Evolutionary conservation across 257 asterid genomes (phyloP), one percentile per base, ranked within the genome.

Genomic region (Rauvolfia tetraphylla): DNA sequence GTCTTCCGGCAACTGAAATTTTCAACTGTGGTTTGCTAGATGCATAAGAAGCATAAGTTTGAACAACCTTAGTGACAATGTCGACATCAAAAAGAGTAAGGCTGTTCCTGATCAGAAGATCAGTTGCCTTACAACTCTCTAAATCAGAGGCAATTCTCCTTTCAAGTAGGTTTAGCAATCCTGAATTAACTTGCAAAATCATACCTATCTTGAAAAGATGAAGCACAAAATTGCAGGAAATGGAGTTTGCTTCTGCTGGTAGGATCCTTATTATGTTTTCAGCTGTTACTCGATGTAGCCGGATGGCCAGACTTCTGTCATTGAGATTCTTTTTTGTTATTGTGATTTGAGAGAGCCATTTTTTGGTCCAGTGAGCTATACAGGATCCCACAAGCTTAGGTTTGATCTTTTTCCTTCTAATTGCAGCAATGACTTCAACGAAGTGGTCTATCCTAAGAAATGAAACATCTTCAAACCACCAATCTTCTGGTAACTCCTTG

Each of bases 401-500:
- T 38, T 62, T 56, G 56, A 81, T 74, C 15, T 62, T 74, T 68
- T 71, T 79, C 72, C 36, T 73, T 68, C 79, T 79, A 22, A 84
- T 72, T 58, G 83, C 61, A 49, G 80, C 51, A 62, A 81, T 73
- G 66, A 76, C 75, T 68, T 81, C 83, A 36, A 67, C 54, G 41
- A 84, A 81, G 63, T 78, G 83, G 51, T 84, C 79, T 34, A 84
- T 78, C 44, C 83, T 73, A 27, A 84, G 87, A 44, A 48, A 72
- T 57, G 85, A 81, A 75, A 79, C 67, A 44, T 81, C 81, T 71
- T 78, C 72, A 54, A 81, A 81, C 84, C 82, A 84, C 87, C 83
- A 81, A 76, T 51, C 31, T 8, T 66, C 74, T 39, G 58, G 13
- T 27, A 76, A 44, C 46, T 73, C 68, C 62, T 39, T 65, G 39